Evolutionary conservation across 129 eudicot species (phyloP).

Genomic region (Tagetes patula): DNA sequence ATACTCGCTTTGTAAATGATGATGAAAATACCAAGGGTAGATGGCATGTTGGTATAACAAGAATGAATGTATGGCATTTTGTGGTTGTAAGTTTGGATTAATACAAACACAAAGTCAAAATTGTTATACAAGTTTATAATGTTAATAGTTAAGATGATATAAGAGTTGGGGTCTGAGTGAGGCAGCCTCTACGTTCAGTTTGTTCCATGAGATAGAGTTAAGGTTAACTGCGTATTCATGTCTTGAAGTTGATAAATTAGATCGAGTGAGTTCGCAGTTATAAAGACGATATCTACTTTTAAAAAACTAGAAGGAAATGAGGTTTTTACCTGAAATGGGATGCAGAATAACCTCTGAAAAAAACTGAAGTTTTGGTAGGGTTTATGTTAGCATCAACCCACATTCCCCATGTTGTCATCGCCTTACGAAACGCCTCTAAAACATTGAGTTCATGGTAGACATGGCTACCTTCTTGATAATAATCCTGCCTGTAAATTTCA

Average conservation of each 20-base stretch:
- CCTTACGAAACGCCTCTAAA: constrained; percentile 79
- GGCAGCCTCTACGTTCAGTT: no score
- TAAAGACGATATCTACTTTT: not conserved
- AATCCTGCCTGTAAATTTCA: constrained; percentile 47
- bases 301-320: not conserved
- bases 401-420: constrained; percentile 88
- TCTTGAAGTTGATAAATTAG: not conserved
- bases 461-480: constrained; percentile 73
- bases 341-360: constrained; percentile 91
- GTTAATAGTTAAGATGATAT: not conserved
- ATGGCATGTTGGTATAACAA: constrained; percentile 6
- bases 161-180: not conserved
- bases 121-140: not conserved
- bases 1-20: not conserved
- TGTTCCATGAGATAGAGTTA: no score
- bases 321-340: constrained; percentile 80
- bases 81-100: constrained; percentile 10
- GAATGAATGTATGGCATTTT: constrained; percentile 4
- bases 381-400: constrained; percentile 85
- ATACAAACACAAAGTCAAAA: not conserved
- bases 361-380: constrained; percentile 61
- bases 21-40: constrained; percentile 3
- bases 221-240: not conserved
- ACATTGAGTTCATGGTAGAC: constrained; percentile 62
- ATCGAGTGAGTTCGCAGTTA: not conserved